These are phyloP conservation scores for Diaporthe vexans DNA, from an alignment of 2,329 filamentous ascomycete species.

Conservation along the genomic window DNA sequence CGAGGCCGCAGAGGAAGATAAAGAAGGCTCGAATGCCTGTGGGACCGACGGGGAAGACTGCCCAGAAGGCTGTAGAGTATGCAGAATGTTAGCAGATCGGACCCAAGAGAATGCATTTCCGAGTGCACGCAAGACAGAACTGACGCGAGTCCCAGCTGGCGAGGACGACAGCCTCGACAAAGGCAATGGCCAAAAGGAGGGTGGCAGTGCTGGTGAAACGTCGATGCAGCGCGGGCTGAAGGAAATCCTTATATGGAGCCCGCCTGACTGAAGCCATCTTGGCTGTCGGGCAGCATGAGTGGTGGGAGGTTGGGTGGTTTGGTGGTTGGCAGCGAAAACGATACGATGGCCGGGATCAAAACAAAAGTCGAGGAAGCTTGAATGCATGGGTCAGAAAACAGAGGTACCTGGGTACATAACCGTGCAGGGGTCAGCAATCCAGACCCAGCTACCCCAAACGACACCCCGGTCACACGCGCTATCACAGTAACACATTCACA, in stretches of 20 bases:
- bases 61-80: slow-evolving; percentile 76
- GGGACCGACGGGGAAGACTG: slow-evolving; percentile 85
- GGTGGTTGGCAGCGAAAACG: slow-evolving; percentile 3
- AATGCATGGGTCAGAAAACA: neutral
- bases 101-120: too few relatives aligned
- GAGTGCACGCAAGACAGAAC: slow-evolving; percentile 50
- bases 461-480: too few relatives aligned
- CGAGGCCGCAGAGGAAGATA: slow-evolving; percentile 82
- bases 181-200: slow-evolving; percentile 79
- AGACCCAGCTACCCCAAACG: too few relatives aligned
- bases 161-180: slow-evolving; percentile 78
- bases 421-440: too few relatives aligned
- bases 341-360: slow-evolving; percentile 3
- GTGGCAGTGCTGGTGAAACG: slow-evolving; percentile 85
- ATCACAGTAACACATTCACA: too few relatives aligned
- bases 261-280: slow-evolving; percentile 71
- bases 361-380: slow-evolving; percentile 10
- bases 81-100: slow-evolving; percentile 10
- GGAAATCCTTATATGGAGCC: slow-evolving; percentile 85
- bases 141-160: slow-evolving; percentile 78
- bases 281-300: slow-evolving; percentile 57
- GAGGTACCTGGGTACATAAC: too few relatives aligned
- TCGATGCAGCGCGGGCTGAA: slow-evolving; percentile 89
- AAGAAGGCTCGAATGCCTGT: slow-evolving; percentile 81
- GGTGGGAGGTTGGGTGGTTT: slow-evolving; percentile 17